phyloP scores from a whole-genome alignment of 73 alveolate species.

The Paramecium biaurelia region DNA sequence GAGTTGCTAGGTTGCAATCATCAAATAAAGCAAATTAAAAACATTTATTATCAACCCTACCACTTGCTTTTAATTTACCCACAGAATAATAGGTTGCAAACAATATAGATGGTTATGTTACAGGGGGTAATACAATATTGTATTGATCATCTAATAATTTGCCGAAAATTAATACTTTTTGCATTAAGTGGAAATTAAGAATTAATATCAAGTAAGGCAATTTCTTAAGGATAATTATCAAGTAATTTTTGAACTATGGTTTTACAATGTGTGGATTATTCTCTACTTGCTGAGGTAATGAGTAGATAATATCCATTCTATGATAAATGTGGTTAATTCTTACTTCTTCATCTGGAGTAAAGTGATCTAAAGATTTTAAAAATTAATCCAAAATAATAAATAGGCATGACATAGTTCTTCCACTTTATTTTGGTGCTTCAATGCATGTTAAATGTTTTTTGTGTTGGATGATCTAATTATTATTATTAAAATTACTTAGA shows the following conservation, averaged over 20 bases:
- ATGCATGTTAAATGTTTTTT: conserved; percentile 31
- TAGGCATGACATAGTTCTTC: conserved; percentile 15
- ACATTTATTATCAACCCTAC: neutral
- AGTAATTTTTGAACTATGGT: neutral
- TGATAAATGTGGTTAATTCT: neutral
- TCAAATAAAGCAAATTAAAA: conserved; percentile 13
- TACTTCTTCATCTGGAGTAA: neutral
- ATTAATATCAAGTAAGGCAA: conserved; percentile 10
- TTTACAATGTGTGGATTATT: neutral
- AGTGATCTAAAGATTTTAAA: neutral
- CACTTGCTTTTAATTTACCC: neutral
- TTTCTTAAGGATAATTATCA: neutral
- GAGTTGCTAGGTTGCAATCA: conserved; percentile 26
- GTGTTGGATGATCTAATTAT: conserved; percentile 7
- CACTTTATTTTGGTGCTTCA: conserved; percentile 29
- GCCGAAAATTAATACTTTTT: neutral
- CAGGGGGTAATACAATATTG: conserved; percentile 21
- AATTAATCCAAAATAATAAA: neutral
- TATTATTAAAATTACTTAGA: neutral
- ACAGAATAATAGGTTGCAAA: conserved; percentile 9
- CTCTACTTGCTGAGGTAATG: conserved; percentile 20
- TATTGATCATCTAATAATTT: neutral
- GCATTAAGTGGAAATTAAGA: neutral
- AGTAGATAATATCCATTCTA: conserved; percentile 13
- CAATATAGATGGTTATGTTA: neutral